These are phyloP conservation scores for Ophiocordyceps camponoti-rufipedis DNA, from an alignment of 2,329 filamentous ascomycete genomes.

Conservation along the genomic window DNA sequence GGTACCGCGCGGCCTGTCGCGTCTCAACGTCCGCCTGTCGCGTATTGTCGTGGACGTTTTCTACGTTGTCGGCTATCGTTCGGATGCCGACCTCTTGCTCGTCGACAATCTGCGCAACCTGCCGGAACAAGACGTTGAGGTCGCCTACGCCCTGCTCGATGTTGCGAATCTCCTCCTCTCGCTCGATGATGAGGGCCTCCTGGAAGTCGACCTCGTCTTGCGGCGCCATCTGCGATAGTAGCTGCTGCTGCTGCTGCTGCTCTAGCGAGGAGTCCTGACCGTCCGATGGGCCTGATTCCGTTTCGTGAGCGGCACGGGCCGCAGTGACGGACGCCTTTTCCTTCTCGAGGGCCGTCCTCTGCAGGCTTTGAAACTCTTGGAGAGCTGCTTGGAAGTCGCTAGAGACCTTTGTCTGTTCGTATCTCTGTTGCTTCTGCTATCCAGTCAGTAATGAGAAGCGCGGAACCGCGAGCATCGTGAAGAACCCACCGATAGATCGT, in stretches of 20 bases:
- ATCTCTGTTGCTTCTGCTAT: constrained; percentile 73
- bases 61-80: constrained; percentile 75
- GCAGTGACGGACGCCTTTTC: constrained; percentile 74
- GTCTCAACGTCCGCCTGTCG: constrained; percentile 74
- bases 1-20: constrained; percentile 71
- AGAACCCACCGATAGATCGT: constrained; percentile 53
- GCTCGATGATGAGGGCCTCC: constrained; percentile 85
- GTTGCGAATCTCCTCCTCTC: constrained; percentile 89
- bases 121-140: constrained; percentile 88
- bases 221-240: constrained; percentile 64
- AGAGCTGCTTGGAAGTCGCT: constrained; percentile 82
- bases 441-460: background rate
- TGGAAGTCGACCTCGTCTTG: constrained; percentile 97
- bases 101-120: constrained; percentile 92
- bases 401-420: constrained; percentile 86
- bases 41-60: constrained; percentile 65
- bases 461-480: too few relatives aligned
- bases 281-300: constrained; percentile 20
- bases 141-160: constrained; percentile 95
- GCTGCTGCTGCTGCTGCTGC: constrained; percentile 46
- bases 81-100: constrained; percentile 82
- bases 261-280: constrained; percentile 16
- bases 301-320: constrained; percentile 62
- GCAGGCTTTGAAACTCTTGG: constrained; percentile 82
- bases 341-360: constrained; percentile 79